phyloP scores from a whole-genome alignment of 495 filamentous ascomycete genomes.

The Neurospora pannonica region DNA sequence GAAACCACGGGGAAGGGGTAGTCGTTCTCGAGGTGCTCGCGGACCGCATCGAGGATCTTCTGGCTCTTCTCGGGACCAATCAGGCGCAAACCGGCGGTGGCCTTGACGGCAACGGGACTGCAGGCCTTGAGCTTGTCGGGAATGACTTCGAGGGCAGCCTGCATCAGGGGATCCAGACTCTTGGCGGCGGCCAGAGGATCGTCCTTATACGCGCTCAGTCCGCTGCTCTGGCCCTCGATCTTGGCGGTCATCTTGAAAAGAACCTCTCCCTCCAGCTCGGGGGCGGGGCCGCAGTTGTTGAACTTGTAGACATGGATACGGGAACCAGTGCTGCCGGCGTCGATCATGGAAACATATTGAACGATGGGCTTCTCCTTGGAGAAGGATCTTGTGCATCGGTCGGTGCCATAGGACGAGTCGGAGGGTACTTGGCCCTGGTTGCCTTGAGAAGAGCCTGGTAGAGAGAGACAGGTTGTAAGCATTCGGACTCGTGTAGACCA shows the following conservation, averaged over 20 bases:
- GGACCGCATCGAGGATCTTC: conserved; percentile 78
- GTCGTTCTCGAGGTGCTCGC: conserved; percentile 68
- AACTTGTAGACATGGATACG: conserved; percentile 97
- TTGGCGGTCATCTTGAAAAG: conserved; percentile 79
- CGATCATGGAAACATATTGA: conserved; percentile 97
- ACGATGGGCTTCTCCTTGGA: conserved; percentile 83
- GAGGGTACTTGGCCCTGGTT: conserved; percentile 41
- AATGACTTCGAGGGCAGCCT: conserved; percentile 70
- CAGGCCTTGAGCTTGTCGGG: conserved; percentile 81
- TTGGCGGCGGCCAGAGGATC: conserved; percentile 81
- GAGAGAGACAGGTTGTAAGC: not conserved
- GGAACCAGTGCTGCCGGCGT: conserved; percentile 94
- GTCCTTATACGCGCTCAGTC: conserved; percentile 74
- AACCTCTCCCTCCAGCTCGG: conserved; percentile 85
- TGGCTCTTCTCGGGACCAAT: conserved; percentile 73
- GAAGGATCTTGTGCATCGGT: conserved; percentile 71
- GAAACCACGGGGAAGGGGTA: conserved; percentile 94
- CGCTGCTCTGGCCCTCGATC: conserved; percentile 60
- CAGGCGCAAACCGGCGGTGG: conserved; percentile 84
- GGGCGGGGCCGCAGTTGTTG: conserved; percentile 93
- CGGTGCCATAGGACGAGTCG: conserved; percentile 51
- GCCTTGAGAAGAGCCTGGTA: not conserved
- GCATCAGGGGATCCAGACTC: conserved; percentile 80
- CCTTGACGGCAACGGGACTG: conserved; percentile 90
- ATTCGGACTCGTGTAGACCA: not conserved